Percentiles rank a stretch among this genome's conserved stretches.
Evolutionary conservation across 805 yeast genomes (phyloP).

Genomic region (Lachancea quebecensis): DNA sequence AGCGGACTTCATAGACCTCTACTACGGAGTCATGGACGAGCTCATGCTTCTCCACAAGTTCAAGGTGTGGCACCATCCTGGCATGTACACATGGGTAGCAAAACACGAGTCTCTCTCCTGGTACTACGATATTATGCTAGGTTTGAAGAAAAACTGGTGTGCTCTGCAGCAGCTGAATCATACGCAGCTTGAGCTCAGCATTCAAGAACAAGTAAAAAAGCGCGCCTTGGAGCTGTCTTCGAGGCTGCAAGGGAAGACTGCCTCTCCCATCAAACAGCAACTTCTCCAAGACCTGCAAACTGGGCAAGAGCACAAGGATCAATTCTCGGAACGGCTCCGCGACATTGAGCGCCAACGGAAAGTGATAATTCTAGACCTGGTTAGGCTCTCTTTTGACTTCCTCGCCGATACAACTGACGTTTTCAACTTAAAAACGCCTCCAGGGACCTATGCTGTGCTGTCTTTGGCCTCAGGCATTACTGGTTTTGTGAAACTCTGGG

Average conservation of each 20-base stretch:
- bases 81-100: slow-evolving; percentile 33
- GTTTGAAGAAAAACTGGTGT: slow-evolving; percentile 44
- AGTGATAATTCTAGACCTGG: slow-evolving; percentile 35
- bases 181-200: slow-evolving; percentile 45
- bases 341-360: slow-evolving; percentile 33
- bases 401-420: slow-evolving; percentile 42
- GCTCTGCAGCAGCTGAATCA: slow-evolving; percentile 38
- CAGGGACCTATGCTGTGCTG: slow-evolving; percentile 25
- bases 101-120: slow-evolving; percentile 62
- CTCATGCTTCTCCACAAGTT: slow-evolving; percentile 48
- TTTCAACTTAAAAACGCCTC: slow-evolving; percentile 34
- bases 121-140: slow-evolving; percentile 58
- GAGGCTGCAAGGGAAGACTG: slow-evolving; percentile 33
- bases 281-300: slow-evolving; percentile 25
- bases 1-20: slow-evolving; percentile 48
- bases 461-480: slow-evolving; percentile 28
- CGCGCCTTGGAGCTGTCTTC: slow-evolving; percentile 19
- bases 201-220: slow-evolving; percentile 53
- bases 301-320: slow-evolving; percentile 6
- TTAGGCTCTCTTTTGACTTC: slow-evolving; percentile 40
- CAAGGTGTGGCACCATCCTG: slow-evolving; percentile 22
- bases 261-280: slow-evolving; percentile 38
- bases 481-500: slow-evolving; percentile 29
- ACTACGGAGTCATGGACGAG: slow-evolving; percentile 64
- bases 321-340: slow-evolving; percentile 22